A percentile compares a stretch with the other conserved stretches of the same genome.
Conservation (phyloP, 495 filamentous ascomycete species). For the Talaromyces liani region DNA sequence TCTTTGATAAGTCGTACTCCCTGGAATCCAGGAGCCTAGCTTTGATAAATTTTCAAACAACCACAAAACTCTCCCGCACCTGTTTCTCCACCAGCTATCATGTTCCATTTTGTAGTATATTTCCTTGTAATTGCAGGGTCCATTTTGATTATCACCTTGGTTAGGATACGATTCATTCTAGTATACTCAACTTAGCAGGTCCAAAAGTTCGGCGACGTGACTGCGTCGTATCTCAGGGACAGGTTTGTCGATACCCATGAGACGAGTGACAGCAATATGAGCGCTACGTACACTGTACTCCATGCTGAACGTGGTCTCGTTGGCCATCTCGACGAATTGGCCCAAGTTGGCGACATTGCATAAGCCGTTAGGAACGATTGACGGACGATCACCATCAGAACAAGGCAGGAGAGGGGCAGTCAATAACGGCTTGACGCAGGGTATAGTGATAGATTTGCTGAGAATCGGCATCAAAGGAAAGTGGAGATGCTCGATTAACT, state of each 20-base stretch:
- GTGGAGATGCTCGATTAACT: slow-evolving; percentile 26
- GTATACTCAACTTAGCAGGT: background rate
- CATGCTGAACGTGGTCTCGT: slow-evolving; percentile 30
- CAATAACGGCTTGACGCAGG: slow-evolving; percentile 27
- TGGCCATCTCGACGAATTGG: slow-evolving; percentile 34
- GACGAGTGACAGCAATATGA: slow-evolving; percentile 27
- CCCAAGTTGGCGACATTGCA: slow-evolving; percentile 33
- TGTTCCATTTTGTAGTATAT: too few species aligned
- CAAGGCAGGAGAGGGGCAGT: slow-evolving; percentile 27
- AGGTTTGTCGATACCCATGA: slow-evolving; percentile 13
- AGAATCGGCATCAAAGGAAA: slow-evolving; percentile 14
- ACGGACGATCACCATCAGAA: slow-evolving; percentile 22
- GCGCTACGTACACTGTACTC: slow-evolving; percentile 36
- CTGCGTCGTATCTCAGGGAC: slow-evolving; percentile 2
- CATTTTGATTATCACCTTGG: background rate
- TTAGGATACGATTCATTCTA: background rate
- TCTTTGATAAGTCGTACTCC: too few species aligned
- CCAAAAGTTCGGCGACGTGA: background rate
- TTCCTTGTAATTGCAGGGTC: background rate
- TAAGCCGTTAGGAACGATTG: slow-evolving; percentile 21
- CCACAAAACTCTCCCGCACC: too few species aligned
- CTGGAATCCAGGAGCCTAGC: too few species aligned
- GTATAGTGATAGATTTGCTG: slow-evolving; percentile 16
- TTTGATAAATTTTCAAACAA: too few species aligned
- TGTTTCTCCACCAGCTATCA: too few species aligned